Evolutionary conservation across 169 alveolate species (phyloP).

Genomic region (Plasmodium chabaudi): DNA sequence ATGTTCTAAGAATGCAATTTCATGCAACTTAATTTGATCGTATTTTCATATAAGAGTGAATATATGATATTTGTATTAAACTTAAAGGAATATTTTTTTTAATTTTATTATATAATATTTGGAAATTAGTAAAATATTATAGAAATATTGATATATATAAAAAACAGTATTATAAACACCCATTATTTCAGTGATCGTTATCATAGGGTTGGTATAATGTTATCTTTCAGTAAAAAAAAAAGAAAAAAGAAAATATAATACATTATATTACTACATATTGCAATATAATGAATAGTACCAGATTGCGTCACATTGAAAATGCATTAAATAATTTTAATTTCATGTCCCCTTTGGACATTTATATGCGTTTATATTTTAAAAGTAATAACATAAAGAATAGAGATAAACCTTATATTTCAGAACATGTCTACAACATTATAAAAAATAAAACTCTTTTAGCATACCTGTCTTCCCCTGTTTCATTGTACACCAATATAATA

Average conservation of each 20-base stretch:
- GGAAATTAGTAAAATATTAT: too few species aligned
- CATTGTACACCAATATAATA: constrained; percentile 56
- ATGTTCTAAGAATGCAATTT: too few species aligned
- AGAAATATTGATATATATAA: too few species aligned
- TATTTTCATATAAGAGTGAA: too few species aligned
- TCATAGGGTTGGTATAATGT: background rate
- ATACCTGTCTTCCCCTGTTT: constrained; percentile 52
- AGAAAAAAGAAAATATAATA: background rate
- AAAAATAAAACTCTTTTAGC: constrained; percentile 60
- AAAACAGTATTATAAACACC: too few species aligned
- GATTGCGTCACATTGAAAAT: constrained; percentile 77
- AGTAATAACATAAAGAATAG: constrained; percentile 62
- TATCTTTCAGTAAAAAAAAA: background rate
- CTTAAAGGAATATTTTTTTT: too few species aligned
- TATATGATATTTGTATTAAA: too few species aligned
- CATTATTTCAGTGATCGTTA: too few species aligned
- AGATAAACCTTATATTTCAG: constrained; percentile 74
- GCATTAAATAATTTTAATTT: constrained; percentile 71
- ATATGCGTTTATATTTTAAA: constrained; percentile 76
- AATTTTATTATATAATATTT: too few species aligned
- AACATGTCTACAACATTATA: constrained; percentile 71
- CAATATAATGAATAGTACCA: constrained; percentile 63
- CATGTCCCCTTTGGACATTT: constrained; percentile 72
- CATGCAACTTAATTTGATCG: too few species aligned
- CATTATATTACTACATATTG: background rate